Percentiles rank a stretch among this genome's conserved stretches.
These are phyloP conservation scores for Akanthomyces lecanii DNA, from an alignment of 2,329 filamentous ascomycete species.

Conservation along the genomic window DNA sequence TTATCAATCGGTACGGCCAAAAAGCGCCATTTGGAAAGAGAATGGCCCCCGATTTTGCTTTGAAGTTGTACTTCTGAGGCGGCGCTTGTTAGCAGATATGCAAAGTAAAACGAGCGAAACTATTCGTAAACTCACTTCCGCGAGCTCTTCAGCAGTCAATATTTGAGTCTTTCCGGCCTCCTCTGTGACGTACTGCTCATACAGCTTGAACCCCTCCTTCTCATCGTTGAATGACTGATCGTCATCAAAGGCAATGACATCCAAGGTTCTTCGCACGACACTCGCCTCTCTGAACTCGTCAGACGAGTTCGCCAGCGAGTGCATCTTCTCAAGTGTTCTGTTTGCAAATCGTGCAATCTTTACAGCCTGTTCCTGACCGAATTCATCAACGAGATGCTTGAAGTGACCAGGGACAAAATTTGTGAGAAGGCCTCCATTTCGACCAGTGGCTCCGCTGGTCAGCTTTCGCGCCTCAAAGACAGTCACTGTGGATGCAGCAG, in stretches of 20 bases:
- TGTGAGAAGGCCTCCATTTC: conserved; percentile 28
- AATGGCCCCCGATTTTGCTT: conserved; percentile 27
- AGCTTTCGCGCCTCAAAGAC: conserved; percentile 28
- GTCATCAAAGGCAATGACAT: conserved; percentile 18
- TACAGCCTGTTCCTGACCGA: conserved; percentile 34
- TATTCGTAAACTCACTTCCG: not conserved
- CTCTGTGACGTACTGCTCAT: conserved; percentile 22
- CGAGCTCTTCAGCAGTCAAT: not conserved
- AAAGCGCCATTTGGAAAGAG: conserved; percentile 34
- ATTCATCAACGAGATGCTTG: conserved; percentile 25
- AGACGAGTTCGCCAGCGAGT: conserved; percentile 18
- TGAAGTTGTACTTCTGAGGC: conserved; percentile 23
- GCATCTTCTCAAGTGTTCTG: conserved; percentile 31
- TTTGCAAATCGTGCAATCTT: conserved; percentile 40
- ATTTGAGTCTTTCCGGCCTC: conserved; percentile 12
- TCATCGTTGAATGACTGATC: conserved; percentile 22
- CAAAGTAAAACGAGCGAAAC: not conserved
- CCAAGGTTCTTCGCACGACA: conserved; percentile 12
- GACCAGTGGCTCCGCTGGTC: conserved; percentile 28
- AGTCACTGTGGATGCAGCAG: conserved; percentile 16
- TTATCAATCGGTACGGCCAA: conserved; percentile 46
- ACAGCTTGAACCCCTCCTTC: conserved; percentile 17
- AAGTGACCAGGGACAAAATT: conserved; percentile 37
- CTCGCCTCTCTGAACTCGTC: conserved; percentile 8
- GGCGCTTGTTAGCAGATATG: not conserved